Conservation (phyloP, 306 rosid species). For the Fragaria ananassa region DNA sequence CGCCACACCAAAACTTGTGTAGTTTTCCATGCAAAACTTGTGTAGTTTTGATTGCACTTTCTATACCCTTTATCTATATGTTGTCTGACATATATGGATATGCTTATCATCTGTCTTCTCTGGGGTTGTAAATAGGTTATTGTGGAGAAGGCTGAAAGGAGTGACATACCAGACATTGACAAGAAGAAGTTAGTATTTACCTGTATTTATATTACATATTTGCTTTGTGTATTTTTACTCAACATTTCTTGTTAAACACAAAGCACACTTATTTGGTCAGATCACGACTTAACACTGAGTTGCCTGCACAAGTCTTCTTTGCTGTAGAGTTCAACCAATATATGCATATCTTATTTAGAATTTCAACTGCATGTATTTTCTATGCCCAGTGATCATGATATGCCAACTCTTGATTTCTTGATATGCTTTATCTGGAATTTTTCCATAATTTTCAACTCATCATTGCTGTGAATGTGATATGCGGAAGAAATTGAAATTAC, state of each 20-base stretch:
- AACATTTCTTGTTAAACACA: not conserved
- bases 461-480: not conserved
- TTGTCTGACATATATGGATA: not conserved
- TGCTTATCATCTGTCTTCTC: slow-evolving; percentile 12
- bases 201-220: slow-evolving; percentile 2
- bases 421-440: not conserved
- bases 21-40: not conserved
- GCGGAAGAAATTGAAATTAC: not conserved
- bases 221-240: not conserved
- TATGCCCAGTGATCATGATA: not conserved
- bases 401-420: not conserved
- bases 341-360: not conserved
- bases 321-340: not conserved
- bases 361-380: not conserved
- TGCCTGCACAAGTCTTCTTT: not conserved
- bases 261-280: not conserved
- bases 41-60: not conserved
- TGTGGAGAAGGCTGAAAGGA: slow-evolving; percentile 84
- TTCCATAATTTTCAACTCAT: not conserved
- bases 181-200: slow-evolving; percentile 70
- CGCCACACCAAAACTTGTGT: not conserved
- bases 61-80: not conserved
- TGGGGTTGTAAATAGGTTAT: slow-evolving; percentile 50
- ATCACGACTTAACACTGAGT: not conserved
- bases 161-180: slow-evolving; percentile 83